Evolutionary conservation across 164 flowering plant species (phyloP).

Genomic region (Nymphaea thermarum): DNA sequence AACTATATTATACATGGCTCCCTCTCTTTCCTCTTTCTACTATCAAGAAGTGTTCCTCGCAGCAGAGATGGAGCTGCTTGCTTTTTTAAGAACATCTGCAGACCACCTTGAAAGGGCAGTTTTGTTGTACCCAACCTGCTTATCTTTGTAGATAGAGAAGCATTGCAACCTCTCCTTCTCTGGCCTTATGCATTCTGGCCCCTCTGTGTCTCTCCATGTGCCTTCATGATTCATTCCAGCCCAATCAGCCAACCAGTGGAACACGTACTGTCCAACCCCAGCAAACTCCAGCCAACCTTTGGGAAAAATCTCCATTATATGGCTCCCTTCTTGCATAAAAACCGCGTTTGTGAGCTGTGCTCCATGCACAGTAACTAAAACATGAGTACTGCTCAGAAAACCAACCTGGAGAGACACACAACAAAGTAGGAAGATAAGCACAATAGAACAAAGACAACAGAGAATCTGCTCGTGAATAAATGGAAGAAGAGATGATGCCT

Average conservation of each 20-base stretch:
- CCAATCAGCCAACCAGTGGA: constrained; percentile 20
- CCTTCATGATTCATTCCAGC: constrained; percentile 59
- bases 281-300: constrained; percentile 72
- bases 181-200: constrained; percentile 33
- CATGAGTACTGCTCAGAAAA: constrained; percentile 12
- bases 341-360: constrained; percentile 74
- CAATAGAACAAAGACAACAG: too few relatives aligned
- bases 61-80: not conserved
- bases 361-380: constrained; percentile 62
- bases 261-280: constrained; percentile 63
- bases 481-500: too few relatives aligned
- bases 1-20: not conserved
- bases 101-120: constrained; percentile 53
- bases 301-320: constrained; percentile 68
- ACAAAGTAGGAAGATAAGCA: not conserved
- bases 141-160: constrained; percentile 39
- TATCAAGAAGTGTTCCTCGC: not conserved
- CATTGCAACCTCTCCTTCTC: constrained; percentile 37
- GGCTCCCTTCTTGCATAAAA: constrained; percentile 22
- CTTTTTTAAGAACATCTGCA: constrained; percentile 24
- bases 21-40: not conserved
- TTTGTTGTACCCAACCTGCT: constrained; percentile 42
- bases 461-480: too few relatives aligned
- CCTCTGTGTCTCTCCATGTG: constrained; percentile 58
- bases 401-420: not conserved